Base-by-base conservation (phyloP, 2,329 filamentous ascomycete species). In the Sarocladiaceae sp. region DNA sequence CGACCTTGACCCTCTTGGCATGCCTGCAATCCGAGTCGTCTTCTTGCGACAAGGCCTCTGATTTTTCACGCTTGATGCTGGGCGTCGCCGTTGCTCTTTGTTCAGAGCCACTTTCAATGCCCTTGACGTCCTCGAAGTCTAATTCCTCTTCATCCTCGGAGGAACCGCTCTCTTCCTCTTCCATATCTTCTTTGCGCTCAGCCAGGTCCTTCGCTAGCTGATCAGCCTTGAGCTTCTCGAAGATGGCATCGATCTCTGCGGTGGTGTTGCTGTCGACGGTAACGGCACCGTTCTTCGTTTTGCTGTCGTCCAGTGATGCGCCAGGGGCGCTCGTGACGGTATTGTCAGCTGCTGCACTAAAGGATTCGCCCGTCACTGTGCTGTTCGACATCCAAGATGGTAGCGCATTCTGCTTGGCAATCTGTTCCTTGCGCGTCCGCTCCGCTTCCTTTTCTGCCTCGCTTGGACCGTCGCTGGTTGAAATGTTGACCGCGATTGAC, bases 371-470 rank as follows among this genome's bases (percentile, higher is more conserved):
- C 4, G 73, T 80, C 39, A 87, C 75, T 2, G 83, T 87, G 50
- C 81, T 85, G 46, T 82, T 76, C 1, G 80, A 78, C 65, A 87
- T 85, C 82, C 84, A 88, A 7, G 73, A 66, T 2, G 84, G 84
- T 48, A 88, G 63, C 6, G 78, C 80, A 56, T 88, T 88, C 56
- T 86, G 80, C 52, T 72, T 69, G 2, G 80, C 78, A 50, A 82
- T 70, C 60, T 79, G 78, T 55, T 83, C 81, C 57, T 81, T 83
- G 35, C 74, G 72, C n/a, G 72, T 74, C 47, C 74, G 70, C 55
- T 85, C 82, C 26, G 78, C 79, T 27, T 76, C 76, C 58, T 77
- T 76, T 54, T 85, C 80, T 42, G 81, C 82, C 52, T 83, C 81
- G 10, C 79, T 78, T 5, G 76, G 80, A 11, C 83, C 81, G 40